A percentile compares a stretch with the other conserved stretches of the same genome.
Conservation (phyloP, 202 grass and related monocot genomes). For the Musa balbisiana region DNA sequence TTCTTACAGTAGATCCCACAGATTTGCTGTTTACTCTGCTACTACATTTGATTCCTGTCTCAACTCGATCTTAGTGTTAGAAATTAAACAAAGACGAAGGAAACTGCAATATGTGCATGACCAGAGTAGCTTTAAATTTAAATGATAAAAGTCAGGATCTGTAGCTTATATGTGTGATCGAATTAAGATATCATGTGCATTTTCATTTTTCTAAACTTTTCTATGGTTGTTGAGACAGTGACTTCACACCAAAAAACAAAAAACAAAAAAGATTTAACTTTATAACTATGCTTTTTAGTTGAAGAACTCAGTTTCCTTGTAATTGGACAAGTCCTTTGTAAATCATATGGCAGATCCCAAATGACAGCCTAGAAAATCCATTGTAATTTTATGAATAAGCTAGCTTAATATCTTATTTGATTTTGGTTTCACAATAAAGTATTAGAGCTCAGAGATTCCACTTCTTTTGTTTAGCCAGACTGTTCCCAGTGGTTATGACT, state of each 20-base stretch:
- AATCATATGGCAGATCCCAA: background rate
- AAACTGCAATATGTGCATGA: background rate
- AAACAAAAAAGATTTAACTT: background rate
- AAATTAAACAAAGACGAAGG: background rate
- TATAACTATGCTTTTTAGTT: background rate
- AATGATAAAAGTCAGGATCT: background rate
- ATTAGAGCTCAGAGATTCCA: too few species aligned
- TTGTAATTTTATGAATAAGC: background rate
- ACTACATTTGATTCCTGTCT: background rate
- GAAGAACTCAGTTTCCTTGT: background rate
- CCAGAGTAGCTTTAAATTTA: background rate
- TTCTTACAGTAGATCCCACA: too few species aligned
- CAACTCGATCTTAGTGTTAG: background rate
- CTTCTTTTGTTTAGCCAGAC: too few species aligned
- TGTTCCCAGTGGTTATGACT: too few species aligned
- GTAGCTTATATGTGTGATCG: background rate
- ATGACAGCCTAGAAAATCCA: background rate
- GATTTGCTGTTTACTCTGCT: background rate
- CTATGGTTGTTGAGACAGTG: background rate
- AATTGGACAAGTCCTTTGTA: background rate
- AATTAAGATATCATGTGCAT: background rate
- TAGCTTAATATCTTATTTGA: background rate
- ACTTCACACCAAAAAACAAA: background rate
- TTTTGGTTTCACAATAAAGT: too few species aligned
- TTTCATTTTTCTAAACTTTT: background rate